Percentiles rank a stretch among this genome's conserved stretches.
phyloP scores from a whole-genome alignment of 306 rosid genomes.

The Cucurbita moschata region DNA sequence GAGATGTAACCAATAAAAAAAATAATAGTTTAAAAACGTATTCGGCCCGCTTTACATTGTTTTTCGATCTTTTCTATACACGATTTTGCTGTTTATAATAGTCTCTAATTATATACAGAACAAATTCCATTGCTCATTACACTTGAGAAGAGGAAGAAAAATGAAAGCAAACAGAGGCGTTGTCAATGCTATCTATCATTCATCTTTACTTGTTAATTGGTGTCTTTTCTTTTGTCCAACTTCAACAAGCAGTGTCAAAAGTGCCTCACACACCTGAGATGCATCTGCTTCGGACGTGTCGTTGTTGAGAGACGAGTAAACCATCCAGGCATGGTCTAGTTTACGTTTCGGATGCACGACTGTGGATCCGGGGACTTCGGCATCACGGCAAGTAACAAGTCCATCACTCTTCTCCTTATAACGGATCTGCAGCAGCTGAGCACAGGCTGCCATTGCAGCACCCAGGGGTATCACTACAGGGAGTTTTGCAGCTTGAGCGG shows the following conservation, averaged over 20 bases:
- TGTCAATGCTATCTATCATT: slow-evolving; percentile 16
- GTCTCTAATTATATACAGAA: background rate
- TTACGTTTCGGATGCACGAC: slow-evolving; percentile 73
- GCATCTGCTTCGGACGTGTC: slow-evolving; percentile 69
- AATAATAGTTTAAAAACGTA: too few species aligned
- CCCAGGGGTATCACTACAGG: slow-evolving; percentile 88
- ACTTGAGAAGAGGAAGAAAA: slow-evolving; percentile 10
- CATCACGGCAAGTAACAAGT: slow-evolving; percentile 78
- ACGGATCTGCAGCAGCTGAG: slow-evolving; percentile 75
- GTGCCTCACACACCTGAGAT: slow-evolving; percentile 90
- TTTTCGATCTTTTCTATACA: background rate
- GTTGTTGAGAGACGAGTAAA: slow-evolving; percentile 53
- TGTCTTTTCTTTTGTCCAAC: slow-evolving; percentile 55
- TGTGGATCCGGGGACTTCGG: slow-evolving; percentile 83
- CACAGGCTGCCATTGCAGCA: slow-evolving; percentile 95
- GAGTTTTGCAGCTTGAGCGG: slow-evolving; percentile 46
- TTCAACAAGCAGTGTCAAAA: slow-evolving; percentile 66
- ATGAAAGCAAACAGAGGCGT: background rate
- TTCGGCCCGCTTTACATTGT: too few species aligned
- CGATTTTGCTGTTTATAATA: background rate
- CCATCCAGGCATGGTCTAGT: slow-evolving; percentile 98
- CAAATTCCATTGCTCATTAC: background rate
- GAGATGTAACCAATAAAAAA: too few species aligned
- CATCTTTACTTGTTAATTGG: slow-evolving; percentile 48
- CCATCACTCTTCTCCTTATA: slow-evolving; percentile 93